A percentile compares a stretch with the other conserved stretches of the same genome.
These are phyloP conservation scores for Rubia balearica DNA, from an alignment of 305 asterid species.

Conservation along the genomic window DNA sequence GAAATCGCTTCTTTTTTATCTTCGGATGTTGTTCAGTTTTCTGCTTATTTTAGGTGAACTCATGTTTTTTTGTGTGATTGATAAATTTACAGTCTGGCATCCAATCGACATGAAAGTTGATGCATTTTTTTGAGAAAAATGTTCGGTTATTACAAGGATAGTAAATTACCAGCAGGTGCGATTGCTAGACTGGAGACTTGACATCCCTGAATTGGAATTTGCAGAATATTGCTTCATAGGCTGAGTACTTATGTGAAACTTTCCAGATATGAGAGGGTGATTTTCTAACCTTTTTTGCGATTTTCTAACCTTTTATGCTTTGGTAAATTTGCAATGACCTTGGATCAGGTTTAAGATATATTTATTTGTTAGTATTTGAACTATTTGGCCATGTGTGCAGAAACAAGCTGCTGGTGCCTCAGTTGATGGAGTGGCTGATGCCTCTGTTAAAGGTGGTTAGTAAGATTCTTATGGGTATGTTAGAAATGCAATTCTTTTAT, in stretches of 20 bases:
- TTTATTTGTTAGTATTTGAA: conserved; percentile 7
- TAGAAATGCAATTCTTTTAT: no score
- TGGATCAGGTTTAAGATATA: background rate
- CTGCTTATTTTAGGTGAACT: background rate
- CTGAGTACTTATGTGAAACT: conserved; percentile 84
- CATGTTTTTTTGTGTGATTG: no score
- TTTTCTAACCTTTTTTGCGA: conserved; percentile 83
- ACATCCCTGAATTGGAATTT: conserved; percentile 14
- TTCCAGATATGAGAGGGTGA: conserved; percentile 84
- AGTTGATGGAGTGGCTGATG: conserved; percentile 42
- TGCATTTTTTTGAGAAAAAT: no score
- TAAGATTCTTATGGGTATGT: no score
- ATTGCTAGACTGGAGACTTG: background rate
- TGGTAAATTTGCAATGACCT: conserved; percentile 43
- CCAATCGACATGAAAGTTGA: no score
- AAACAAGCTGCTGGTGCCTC: conserved; percentile 67
- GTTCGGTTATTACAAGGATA: no score
- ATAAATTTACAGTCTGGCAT: no score
- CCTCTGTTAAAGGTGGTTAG: conserved; percentile 10
- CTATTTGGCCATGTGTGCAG: conserved; percentile 31
- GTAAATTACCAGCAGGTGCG: no score
- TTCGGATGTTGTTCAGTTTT: no score
- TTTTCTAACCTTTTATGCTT: conserved; percentile 84
- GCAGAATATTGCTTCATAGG: conserved; percentile 85
- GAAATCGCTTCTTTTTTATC: background rate